Evolutionary conservation across 441 rosid species (phyloP), one percentile per base, ranked within the genome.

Genomic region (Erodium trifolium): DNA sequence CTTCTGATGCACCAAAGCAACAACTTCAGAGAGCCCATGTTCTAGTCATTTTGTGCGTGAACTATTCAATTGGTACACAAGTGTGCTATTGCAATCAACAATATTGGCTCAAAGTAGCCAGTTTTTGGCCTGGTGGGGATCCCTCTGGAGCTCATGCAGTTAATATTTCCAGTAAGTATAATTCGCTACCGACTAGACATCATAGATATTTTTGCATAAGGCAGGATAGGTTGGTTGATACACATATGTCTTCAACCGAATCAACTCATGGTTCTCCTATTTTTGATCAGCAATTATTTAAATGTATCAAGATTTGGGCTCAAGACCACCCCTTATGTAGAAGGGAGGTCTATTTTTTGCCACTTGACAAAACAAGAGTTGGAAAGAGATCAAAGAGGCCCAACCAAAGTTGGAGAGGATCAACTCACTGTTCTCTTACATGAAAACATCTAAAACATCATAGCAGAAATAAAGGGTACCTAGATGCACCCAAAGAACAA

Each of bases 1-100:
- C 60, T 53, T 53, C 11, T 18, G 49, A 68, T 31, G 62, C 19
- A 53, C 60, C 60, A 4, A 53, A 53, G 9, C 60, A 53, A n/a
- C 8, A n/a, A 53, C 60, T 53, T 1, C 14, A 53, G 19, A 16
- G 60, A n/a, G 14, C 14, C 53, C 60, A 0, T 2, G 18, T 14
- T 53, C 18, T 53, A 53, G 60, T 53, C 60, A 53, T 53, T 53
- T 53, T 53, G 60, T 16, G 14, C 17, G 60, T 16, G 19, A n/a
- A 53, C 60, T 16, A 53, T 53, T 53, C 19, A 53, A 17, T 14
- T 51, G 59, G 16, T n/a, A 14, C 17, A 14, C 3, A 53, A 53
- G 14, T n/a, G 14, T 53, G 60, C 60, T 53, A 5, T 14, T n/a
- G 60, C 19, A 53, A 53, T 53, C 60, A 53, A 53, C 60, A 14